Percentiles rank a stretch among this genome's conserved stretches.
Conservation (phyloP, 306 rosid species). For the Malus orientalis region DNA sequence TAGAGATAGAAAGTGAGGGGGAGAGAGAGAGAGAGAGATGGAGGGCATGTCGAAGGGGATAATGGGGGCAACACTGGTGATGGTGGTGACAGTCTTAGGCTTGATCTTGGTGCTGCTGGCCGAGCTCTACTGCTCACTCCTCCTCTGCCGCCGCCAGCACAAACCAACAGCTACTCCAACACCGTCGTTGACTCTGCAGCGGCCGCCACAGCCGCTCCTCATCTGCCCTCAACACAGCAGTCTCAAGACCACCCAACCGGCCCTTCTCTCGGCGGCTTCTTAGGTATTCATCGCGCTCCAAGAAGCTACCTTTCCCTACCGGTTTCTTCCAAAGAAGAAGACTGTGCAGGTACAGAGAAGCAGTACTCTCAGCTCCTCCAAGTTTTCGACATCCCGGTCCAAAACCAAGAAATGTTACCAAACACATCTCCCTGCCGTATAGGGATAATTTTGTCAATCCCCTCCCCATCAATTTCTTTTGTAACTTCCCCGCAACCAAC, state of each 20-base stretch:
- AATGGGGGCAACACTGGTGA: slow-evolving; percentile 77
- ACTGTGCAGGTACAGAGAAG: slow-evolving; percentile 31
- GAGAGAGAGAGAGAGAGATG: slow-evolving; percentile 40
- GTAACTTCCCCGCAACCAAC: slow-evolving; percentile 19
- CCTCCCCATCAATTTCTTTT: slow-evolving; percentile 36
- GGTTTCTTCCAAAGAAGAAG: slow-evolving; percentile 24
- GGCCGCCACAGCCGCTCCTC: slow-evolving; percentile 13
- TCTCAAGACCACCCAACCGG: slow-evolving; percentile 16
- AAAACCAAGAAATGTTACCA: slow-evolving; percentile 21
- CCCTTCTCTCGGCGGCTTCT: slow-evolving; percentile 32
- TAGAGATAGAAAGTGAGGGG: not conserved
- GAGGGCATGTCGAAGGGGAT: slow-evolving; percentile 82
- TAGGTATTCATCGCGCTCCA: slow-evolving; percentile 79
- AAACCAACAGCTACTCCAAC: slow-evolving; percentile 16
- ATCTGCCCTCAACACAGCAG: slow-evolving; percentile 10
- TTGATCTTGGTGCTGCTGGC: slow-evolving; percentile 72
- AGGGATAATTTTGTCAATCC: slow-evolving; percentile 15
- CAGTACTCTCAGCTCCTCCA: slow-evolving; percentile 28
- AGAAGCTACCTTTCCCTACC: slow-evolving; percentile 61
- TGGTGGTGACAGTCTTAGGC: slow-evolving; percentile 67
- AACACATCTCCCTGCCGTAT: slow-evolving; percentile 19
- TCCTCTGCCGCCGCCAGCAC: slow-evolving; percentile 65
- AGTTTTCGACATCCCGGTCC: slow-evolving; percentile 39
- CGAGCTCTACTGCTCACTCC: slow-evolving; percentile 90
- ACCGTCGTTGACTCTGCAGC: not conserved